Conservation (phyloP, 805 yeast genomes). For the Saccharomyces jurei region DNA sequence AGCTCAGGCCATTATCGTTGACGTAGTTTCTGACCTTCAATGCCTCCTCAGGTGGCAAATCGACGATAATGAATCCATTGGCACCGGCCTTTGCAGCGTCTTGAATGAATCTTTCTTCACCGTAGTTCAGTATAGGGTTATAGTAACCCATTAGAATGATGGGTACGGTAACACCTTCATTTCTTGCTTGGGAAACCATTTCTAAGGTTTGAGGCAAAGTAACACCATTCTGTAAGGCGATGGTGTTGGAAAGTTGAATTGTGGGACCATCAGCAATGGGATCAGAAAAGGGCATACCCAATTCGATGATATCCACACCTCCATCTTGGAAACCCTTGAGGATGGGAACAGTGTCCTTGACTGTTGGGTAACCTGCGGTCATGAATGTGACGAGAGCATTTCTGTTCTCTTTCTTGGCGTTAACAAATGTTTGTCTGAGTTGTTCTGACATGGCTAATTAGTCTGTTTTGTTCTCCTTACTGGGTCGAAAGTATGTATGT, state of each 20-base stretch:
- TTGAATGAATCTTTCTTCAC: conserved; percentile 72
- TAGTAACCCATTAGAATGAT: conserved; percentile 94
- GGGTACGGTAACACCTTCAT: conserved; percentile 79
- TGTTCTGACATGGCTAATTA: conserved; percentile 24
- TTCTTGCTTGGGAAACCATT: conserved; percentile 66
- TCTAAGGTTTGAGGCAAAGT: conserved; percentile 64
- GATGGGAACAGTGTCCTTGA: conserved; percentile 81
- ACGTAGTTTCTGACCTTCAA: conserved; percentile 72
- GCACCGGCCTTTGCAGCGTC: conserved; percentile 87
- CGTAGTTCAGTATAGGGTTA: conserved; percentile 85
- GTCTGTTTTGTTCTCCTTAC: background rate
- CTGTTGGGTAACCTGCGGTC: conserved; percentile 89
- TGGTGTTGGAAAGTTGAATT: conserved; percentile 78
- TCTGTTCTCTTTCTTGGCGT: conserved; percentile 57
- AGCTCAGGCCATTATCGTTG: conserved; percentile 59
- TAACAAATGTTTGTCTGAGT: conserved; percentile 46
- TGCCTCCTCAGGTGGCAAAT: conserved; percentile 97
- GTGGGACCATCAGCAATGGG: conserved; percentile 99
- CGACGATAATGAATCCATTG: conserved; percentile 90
- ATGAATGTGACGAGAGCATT: conserved; percentile 85
- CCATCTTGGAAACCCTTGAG: conserved; percentile 85
- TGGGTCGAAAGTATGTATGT: background rate
- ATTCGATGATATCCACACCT: conserved; percentile 90
- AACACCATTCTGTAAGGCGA: conserved; percentile 78
- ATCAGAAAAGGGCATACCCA: conserved; percentile 94